Percentiles rank a stretch among this genome's conserved stretches.
Evolutionary conservation across 1,284 basidiomycete species (phyloP).

Genomic region (Sanghuangporus baumii): DNA sequence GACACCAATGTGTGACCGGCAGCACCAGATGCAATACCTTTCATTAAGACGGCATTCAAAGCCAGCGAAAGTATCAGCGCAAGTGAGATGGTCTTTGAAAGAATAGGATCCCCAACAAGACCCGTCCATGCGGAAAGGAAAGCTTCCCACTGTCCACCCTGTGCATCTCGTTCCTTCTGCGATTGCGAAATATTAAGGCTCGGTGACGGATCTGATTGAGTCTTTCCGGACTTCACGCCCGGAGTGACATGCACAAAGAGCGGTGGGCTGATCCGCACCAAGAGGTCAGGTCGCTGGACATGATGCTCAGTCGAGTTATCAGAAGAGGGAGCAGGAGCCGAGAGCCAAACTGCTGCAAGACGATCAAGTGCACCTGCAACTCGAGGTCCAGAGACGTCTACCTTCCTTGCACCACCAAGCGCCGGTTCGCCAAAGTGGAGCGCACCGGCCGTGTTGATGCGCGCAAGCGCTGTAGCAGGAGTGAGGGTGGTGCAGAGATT

Average conservation of each 20-base stretch:
- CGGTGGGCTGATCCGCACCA: slow-evolving; percentile 70
- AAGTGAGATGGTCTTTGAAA: slow-evolving; percentile 95
- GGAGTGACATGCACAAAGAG: slow-evolving; percentile 52
- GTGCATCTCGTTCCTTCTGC: background rate
- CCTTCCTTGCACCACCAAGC: slow-evolving; percentile 34
- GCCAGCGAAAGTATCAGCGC: slow-evolving; percentile 83
- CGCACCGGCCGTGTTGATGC: slow-evolving; percentile 36
- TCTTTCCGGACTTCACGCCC: slow-evolving; percentile 21
- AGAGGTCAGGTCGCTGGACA: slow-evolving; percentile 35
- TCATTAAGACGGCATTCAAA: slow-evolving; percentile 92
- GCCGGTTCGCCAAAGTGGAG: slow-evolving; percentile 23
- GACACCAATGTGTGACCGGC: slow-evolving; percentile 34
- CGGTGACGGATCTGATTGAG: slow-evolving; percentile 9
- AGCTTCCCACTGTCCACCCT: slow-evolving; percentile 49
- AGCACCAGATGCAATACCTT: slow-evolving; percentile 57
- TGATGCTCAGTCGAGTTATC: slow-evolving; percentile 24
- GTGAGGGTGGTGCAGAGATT: slow-evolving; percentile 94
- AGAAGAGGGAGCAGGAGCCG: slow-evolving; percentile 25
- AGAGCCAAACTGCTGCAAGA: slow-evolving; percentile 39
- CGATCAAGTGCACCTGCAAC: slow-evolving; percentile 55
- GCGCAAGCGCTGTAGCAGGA: slow-evolving; percentile 57
- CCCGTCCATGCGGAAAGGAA: slow-evolving; percentile 94
- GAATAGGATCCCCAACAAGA: slow-evolving; percentile 92
- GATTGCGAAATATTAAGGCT: slow-evolving; percentile 22
- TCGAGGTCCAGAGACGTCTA: slow-evolving; percentile 59